Percentiles rank a stretch among this genome's conserved stretches.
These are phyloP conservation scores for Fragaria vesca DNA, from an alignment of 306 rosid species.

Conservation along the genomic window DNA sequence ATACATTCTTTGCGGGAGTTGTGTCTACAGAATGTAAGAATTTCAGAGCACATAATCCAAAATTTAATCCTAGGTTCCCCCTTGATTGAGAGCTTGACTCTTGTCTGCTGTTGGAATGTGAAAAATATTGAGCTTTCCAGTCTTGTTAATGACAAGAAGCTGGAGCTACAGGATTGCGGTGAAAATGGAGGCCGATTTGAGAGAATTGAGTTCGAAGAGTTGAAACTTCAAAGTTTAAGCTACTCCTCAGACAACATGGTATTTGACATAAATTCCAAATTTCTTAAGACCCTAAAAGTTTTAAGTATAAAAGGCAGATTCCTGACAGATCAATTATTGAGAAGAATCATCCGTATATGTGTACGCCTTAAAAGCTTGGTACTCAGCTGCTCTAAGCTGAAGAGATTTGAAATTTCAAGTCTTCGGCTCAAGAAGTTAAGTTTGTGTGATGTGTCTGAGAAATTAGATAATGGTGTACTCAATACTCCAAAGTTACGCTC, in stretches of 20 bases:
- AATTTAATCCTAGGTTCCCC: not conserved
- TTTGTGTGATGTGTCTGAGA: not conserved
- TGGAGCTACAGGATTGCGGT: not conserved
- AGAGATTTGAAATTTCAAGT: not conserved
- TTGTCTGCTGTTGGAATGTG: not conserved
- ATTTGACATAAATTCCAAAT: not conserved
- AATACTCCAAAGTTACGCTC: not conserved
- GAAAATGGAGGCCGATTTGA: not conserved
- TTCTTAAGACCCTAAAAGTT: not conserved
- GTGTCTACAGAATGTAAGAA: not conserved
- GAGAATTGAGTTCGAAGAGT: not conserved
- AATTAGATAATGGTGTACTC: not conserved
- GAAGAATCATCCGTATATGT: not conserved
- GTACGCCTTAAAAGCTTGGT: not conserved
- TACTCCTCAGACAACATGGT: not conserved
- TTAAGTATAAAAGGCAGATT: not conserved
- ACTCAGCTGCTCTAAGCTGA: not conserved
- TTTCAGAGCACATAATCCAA: not conserved
- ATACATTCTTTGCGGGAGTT: not conserved
- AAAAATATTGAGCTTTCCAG: not conserved
- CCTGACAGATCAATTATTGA: not conserved
- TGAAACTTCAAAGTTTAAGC: not conserved
- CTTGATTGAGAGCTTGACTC: not conserved
- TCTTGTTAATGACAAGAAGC: not conserved
- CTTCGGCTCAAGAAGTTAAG: not conserved